phyloP scores from a whole-genome alignment of 2,329 filamentous ascomycete species.

The Fusarium penzigii region DNA sequence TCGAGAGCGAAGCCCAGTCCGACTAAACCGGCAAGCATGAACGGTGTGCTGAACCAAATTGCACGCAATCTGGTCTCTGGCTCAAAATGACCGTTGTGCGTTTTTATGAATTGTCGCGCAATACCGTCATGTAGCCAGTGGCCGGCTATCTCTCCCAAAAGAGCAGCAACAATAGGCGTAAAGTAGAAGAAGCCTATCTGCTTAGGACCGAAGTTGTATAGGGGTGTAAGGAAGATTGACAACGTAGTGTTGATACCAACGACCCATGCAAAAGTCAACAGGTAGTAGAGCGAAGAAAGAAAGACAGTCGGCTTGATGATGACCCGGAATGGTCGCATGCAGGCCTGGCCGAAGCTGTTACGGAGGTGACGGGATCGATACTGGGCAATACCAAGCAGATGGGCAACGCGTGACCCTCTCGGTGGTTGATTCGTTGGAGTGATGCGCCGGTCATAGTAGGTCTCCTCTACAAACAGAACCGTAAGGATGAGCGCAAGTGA shows the following conservation, averaged over 20 bases:
- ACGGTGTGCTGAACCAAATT: conserved; percentile 47
- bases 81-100: conserved; percentile 54
- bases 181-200: conserved; percentile 60
- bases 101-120: conserved; percentile 44
- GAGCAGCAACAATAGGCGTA: conserved; percentile 53
- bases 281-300: conserved; percentile 3
- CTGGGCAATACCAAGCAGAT: too few relatives aligned
- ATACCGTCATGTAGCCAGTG: conserved; percentile 58
- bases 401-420: too few relatives aligned
- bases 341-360: too few relatives aligned
- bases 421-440: too few relatives aligned
- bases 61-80: conserved; percentile 56
- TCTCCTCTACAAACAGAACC: too few relatives aligned
- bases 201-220: conserved; percentile 51
- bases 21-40: conserved; percentile 52
- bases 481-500: too few relatives aligned
- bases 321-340: too few relatives aligned
- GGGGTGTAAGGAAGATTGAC: conserved; percentile 41
- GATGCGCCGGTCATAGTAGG: too few relatives aligned
- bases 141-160: conserved; percentile 54
- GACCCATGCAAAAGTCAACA: conserved; percentile 48
- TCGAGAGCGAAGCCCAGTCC: conserved; percentile 55
- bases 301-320: conserved; percentile 10
- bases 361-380: too few relatives aligned
- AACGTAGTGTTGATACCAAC: conserved; percentile 59